Percentiles rank a stretch among this genome's conserved stretches.
Conservation (phyloP, 345 rosid species). For the Anacardium occidentale region DNA sequence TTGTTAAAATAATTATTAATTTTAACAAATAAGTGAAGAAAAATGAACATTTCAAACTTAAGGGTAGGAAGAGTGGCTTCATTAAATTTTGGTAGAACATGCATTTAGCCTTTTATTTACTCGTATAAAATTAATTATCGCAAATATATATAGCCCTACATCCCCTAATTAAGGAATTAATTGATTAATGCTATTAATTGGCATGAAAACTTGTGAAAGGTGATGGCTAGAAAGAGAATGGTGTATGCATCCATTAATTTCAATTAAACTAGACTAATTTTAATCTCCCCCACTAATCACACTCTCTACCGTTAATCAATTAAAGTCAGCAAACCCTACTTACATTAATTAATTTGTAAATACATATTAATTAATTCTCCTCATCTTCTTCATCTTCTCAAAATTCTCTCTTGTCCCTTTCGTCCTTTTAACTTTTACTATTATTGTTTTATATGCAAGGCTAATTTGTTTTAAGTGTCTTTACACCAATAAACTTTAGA, state of each 20-base stretch:
- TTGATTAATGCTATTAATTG: not conserved
- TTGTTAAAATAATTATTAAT: no score
- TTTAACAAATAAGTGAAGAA: no score
- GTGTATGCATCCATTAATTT: not conserved
- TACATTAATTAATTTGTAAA: no score
- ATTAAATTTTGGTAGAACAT: no score
- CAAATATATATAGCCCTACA: no score
- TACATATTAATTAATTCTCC: not conserved
- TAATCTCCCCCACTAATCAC: not conserved
- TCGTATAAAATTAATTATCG: no score
- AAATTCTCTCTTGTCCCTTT: not conserved
- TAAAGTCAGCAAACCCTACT: not conserved
- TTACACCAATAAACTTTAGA: no score
- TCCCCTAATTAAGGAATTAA: not conserved
- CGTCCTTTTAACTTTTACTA: not conserved
- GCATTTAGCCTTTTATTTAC: no score
- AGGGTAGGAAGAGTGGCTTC: no score
- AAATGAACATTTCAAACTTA: no score
- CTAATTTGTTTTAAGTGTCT: no score
- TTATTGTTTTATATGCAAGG: not conserved
- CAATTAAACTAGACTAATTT: not conserved
- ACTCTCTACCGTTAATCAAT: not conserved
- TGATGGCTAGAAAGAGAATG: not conserved
- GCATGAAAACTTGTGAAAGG: not conserved
- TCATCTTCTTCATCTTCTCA: not conserved